Evolutionary conservation across 495 filamentous ascomycete species (phyloP), one percentile per base, ranked within the genome.

Genomic region (Hypoxylon lienhwacheense): DNA sequence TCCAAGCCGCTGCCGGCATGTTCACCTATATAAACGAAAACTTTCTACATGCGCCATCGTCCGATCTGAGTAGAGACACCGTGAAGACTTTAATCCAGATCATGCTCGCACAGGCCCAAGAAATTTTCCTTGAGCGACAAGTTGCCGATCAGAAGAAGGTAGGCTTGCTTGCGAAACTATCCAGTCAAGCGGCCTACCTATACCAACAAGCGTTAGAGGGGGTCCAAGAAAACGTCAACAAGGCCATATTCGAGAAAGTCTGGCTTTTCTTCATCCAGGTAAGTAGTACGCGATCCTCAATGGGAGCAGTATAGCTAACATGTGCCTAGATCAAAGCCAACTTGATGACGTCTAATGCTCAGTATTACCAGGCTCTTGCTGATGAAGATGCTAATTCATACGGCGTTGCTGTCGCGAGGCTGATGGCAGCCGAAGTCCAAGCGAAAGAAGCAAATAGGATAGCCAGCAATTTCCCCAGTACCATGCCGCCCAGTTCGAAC

Each of bases 1-100:
- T 97, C 76, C 93, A 98, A 69, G 93, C 93, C 25, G 87, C 91
- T 17, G 93, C 93, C 7, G 93, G 93, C 69, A 98, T 98, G 93
- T 98, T 97, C 71, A 97, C 91, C 14, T 98, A 98, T 63, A 97
- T 98, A 75, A 98, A 97, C 70, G 91, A 97, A 73, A 97, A 98
- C 72, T 98, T 98, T 71, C 75, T 97, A 31, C 95, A 98, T 65
- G 93, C 93, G 25, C 93, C 93, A 2, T 96, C 91, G 7, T 93
- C 88, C 19, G 93, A 98, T 65, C 73, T 98, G 25, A 96, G 91
- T 67, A 79, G 91, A 52, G 90, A 97, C 11, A 97, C 93, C 2
- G 89, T 98, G 52, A 96, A 96, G 72, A 90, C 91, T 1, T 69
- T 98, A 53, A 97, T 98, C 66, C 81, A 83, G 42, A 81, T 97